Base-by-base conservation (phyloP, 768 basidiomycete species). In the Tremella yokohamensis region DNA sequence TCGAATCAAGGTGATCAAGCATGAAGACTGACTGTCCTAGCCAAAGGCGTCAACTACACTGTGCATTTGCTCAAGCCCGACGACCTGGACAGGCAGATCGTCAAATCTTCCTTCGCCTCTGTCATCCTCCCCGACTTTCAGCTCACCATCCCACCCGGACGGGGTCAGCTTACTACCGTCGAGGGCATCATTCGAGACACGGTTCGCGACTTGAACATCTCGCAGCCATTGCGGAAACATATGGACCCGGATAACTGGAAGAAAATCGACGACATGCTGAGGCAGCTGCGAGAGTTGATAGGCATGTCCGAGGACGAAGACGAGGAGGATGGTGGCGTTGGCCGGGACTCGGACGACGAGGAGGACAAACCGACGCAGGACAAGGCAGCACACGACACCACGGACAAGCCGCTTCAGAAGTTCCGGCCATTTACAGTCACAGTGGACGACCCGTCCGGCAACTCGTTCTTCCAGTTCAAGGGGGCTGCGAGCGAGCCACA, bases 141-240 rank as follows among this genome's bases (percentile, higher is more conserved):
- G 64, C 82, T 99, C 60, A 94, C 90, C 1, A 88, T 99, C 26
- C 96, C 96, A 0, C 84, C 85, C 9, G 79, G 79, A 7, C 84
- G 89, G 15, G 94, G 94, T 9, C 91, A 96, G 71, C 83, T 99
- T 12, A 97, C 94, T n/a, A 99, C 91, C 1, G 83, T 97, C 49
- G 96, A 99, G 76, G 94, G 96, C 38, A 83, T 97, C 62, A 78
- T 99, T 29, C 83, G 86, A 24, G 86, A 94, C 64, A 84, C 91
- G 42, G 79, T 88, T 26, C 78, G 85, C 0, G 94, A 98, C 78
- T 82, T 98, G 40, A 81, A 80, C 60, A 78, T 82, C 57, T 87
- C 90, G 59, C 94, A 98, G 69, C 88, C 90, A 0, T 77, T 97
- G 9, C 84, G 96, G 40, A 81, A 84, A 34, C 69, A 77, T 56